Percentiles rank a stretch among this genome's conserved stretches.
Conservation (phyloP, 805 yeast genomes). For the Schwanniomyces pseudopolymorphus region DNA sequence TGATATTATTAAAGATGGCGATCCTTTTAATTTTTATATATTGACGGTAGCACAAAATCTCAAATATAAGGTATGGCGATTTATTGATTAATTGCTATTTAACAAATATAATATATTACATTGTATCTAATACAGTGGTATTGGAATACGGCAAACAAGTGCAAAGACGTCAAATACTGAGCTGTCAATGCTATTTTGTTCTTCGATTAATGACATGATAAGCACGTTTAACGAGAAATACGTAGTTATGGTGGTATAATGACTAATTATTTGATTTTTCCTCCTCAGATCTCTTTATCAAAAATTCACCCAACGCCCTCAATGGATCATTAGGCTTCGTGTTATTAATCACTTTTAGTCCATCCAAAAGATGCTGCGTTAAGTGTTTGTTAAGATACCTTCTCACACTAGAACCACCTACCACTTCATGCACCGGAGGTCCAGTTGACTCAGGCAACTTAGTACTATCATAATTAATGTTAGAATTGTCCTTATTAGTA, state of each 20-base stretch:
- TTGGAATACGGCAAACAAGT: no score
- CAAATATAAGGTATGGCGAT: not conserved
- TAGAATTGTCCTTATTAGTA: not conserved
- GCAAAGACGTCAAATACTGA: no score
- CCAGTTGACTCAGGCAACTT: not conserved
- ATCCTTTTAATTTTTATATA: conserved; percentile 1
- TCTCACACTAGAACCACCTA: conserved; percentile 73
- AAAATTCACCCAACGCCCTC: conserved; percentile 51
- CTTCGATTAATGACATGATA: no score
- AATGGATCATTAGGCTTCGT: conserved; percentile 58
- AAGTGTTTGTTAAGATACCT: conserved; percentile 64
- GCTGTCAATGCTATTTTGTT: no score
- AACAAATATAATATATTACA: not conserved
- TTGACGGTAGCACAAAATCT: not conserved
- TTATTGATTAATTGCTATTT: not conserved
- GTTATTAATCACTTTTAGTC: conserved; percentile 54
- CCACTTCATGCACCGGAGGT: conserved; percentile 46
- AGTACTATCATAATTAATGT: not conserved
- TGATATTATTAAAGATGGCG: not conserved
- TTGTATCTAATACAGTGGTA: not conserved
- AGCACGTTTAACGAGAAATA: no score
- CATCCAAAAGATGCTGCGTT: conserved; percentile 63
- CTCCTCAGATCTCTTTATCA: conserved; percentile 30
- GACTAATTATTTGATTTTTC: not conserved
- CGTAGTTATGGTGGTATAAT: no score